Base-by-base conservation (phyloP, 2,329 filamentous ascomycete genomes). In the Davidsoniella neocaledoniae region DNA sequence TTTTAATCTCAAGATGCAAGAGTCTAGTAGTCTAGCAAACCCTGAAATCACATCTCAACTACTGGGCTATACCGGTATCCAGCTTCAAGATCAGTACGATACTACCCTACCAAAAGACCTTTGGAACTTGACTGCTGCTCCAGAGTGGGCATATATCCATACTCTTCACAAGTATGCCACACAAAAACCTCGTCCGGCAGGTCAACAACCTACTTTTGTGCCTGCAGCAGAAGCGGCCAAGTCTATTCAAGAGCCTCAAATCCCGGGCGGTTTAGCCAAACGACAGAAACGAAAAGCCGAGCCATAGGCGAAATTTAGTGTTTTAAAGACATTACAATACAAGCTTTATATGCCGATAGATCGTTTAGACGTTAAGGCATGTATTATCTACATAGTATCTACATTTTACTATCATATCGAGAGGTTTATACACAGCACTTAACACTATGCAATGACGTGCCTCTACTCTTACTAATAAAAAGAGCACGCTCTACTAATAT, bases 1-100 rank as follows among this genome's bases (percentile, higher is more conserved):
- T 63, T 90, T 90, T 69, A 88, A 91, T 61, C 70, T 77, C 57
- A 79, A 82, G 54, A 68, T 91, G 7, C 75, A 81, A 36, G 71
- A 72, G 51, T 83, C 80, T 0, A 65, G 74, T 0, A 76, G 81
- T 6, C 66, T 88, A 52, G 74, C 76, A 47, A 90, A 90, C 59
- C 85, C 85, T 2, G 75, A 73, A 40, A 66, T 88, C 48, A 74
- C 78, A 63, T 77, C 82, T 54, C 86, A 84, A 64, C 68, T 90
- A 50, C 71, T 86, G 66, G 71, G 69, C 21, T 88, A 86, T 64
- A 79, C 80, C 7, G 67, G 63, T 19, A 57, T 70, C 43, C 61
- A 53, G 2, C 45, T 17, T 8, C 60, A 57, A 68, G 78, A 19
- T 66, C 79, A 84, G 63, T 87, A 88, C 61, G 69, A 68, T 29